Evolutionary conservation across 2,329 filamentous ascomycete species (phyloP).

Genomic region (Chlorencoelia australis): DNA sequence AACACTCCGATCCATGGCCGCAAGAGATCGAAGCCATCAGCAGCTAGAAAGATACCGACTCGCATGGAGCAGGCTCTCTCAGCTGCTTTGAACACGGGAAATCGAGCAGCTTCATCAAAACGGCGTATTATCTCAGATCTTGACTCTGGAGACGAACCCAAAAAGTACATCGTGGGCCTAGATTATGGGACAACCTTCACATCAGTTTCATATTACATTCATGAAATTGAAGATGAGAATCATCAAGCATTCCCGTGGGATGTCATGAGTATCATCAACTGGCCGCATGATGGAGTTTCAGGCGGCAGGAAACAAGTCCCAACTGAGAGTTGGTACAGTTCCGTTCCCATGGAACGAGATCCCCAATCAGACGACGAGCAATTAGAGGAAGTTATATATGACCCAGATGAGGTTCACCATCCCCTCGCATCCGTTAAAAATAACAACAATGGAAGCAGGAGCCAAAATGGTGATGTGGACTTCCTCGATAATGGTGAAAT

Average conservation of each 20-base stretch:
- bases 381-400: constrained; percentile 4
- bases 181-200: constrained; percentile 14
- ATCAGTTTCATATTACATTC: constrained; percentile 10
- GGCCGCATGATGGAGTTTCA: constrained; percentile 9
- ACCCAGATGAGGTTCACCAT: constrained; percentile 1
- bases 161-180: constrained; percentile 9
- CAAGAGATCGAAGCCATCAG: not conserved
- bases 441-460: not conserved
- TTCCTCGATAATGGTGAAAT: not conserved
- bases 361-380: not conserved
- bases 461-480: not conserved
- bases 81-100: not conserved
- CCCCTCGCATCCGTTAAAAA: not conserved
- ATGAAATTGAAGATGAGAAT: not conserved
- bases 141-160: not conserved
- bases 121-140: not conserved
- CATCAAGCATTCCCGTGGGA: constrained; percentile 6
- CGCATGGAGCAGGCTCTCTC: not conserved
- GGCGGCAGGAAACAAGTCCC: constrained; percentile 12
- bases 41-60: not conserved
- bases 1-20: not conserved
- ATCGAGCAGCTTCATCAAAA: not conserved
- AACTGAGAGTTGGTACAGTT: constrained; percentile 16
- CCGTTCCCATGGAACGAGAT: constrained; percentile 1
- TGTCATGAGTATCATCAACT: constrained; percentile 12